A percentile compares a stretch with the other conserved stretches of the same genome.
Conservation (phyloP, 1,284 basidiomycete species). For the Tilletia walkeri region DNA sequence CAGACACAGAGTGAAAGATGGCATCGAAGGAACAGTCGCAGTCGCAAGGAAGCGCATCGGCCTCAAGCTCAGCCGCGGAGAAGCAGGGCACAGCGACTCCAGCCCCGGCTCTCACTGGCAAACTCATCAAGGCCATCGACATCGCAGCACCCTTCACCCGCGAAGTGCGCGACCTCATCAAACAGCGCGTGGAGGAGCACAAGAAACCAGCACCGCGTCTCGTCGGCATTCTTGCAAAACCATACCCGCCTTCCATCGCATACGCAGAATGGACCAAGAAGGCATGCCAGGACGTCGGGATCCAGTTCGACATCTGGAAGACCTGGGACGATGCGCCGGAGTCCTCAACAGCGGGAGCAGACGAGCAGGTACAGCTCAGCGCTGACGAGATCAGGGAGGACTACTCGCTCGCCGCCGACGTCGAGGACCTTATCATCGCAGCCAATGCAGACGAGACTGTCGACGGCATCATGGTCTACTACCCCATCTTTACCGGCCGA, state of each 20-base stretch:
- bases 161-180: conserved; percentile 40
- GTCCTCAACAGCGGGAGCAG: neutral
- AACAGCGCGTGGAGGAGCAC: conserved; percentile 33
- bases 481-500: conserved; percentile 57
- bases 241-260: conserved; percentile 77
- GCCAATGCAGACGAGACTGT: conserved; percentile 79
- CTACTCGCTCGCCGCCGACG: conserved; percentile 73
- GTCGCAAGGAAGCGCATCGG: too few species aligned
- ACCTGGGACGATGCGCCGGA: conserved; percentile 47
- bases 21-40: neutral
- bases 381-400: conserved; percentile 64
- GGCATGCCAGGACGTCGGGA: conserved; percentile 83
- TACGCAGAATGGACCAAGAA: conserved; percentile 93
- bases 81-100: neutral
- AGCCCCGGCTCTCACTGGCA: conserved; percentile 29
- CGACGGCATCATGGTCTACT: conserved; percentile 88
- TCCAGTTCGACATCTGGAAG: conserved; percentile 69
- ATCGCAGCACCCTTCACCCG: conserved; percentile 51
- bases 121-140: conserved; percentile 44
- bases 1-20: too few species aligned
- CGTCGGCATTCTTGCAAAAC: conserved; percentile 87
- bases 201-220: conserved; percentile 65
- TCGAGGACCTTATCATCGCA: conserved; percentile 54
- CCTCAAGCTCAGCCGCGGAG: too few species aligned
- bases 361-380: neutral